Conservation (phyloP, 1,139 yeast genomes). For the Hansenula sp. region DNA sequence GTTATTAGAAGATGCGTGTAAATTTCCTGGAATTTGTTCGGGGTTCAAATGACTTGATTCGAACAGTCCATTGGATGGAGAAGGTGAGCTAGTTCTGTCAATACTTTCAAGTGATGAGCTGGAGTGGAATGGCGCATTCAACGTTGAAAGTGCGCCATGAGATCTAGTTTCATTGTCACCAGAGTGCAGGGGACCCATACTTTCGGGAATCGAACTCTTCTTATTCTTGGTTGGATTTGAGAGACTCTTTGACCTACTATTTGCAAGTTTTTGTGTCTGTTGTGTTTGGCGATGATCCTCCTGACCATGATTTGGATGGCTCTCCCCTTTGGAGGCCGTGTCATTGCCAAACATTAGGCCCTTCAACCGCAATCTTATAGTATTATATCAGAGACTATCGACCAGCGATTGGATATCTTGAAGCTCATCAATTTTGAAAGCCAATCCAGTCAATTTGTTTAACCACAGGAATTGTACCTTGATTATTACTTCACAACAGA, state of each 20-base stretch:
- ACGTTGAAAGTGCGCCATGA: not conserved
- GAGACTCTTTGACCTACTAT: slow-evolving; percentile 12
- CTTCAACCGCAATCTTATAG: too few relatives aligned
- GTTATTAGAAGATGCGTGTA: slow-evolving; percentile 31
- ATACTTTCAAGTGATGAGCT: slow-evolving; percentile 11
- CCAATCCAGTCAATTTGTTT: too few relatives aligned
- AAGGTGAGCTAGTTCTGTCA: slow-evolving; percentile 1
- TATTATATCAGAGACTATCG: too few relatives aligned
- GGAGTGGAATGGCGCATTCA: slow-evolving; percentile 17
- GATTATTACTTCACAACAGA: too few relatives aligned
- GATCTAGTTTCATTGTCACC: not conserved
- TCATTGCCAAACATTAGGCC: too few relatives aligned
- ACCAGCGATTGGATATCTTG: too few relatives aligned
- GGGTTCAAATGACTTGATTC: slow-evolving; percentile 7
- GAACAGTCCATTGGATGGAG: slow-evolving; percentile 4
- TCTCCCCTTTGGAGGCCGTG: too few relatives aligned
- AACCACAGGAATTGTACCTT: too few relatives aligned
- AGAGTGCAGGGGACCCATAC: not conserved
- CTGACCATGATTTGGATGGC: too few relatives aligned
- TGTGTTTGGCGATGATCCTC: not conserved
- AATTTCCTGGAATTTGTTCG: slow-evolving; percentile 31
- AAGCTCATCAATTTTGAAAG: too few relatives aligned
- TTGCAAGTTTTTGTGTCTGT: slow-evolving; percentile 3
- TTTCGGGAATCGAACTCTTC: slow-evolving; percentile 1
- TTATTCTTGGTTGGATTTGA: slow-evolving; percentile 9